Percentiles rank a stretch among this genome's conserved stretches.
phyloP scores from a whole-genome alignment of 495 filamentous ascomycete species.

The Annulohypoxylon stygium region DNA sequence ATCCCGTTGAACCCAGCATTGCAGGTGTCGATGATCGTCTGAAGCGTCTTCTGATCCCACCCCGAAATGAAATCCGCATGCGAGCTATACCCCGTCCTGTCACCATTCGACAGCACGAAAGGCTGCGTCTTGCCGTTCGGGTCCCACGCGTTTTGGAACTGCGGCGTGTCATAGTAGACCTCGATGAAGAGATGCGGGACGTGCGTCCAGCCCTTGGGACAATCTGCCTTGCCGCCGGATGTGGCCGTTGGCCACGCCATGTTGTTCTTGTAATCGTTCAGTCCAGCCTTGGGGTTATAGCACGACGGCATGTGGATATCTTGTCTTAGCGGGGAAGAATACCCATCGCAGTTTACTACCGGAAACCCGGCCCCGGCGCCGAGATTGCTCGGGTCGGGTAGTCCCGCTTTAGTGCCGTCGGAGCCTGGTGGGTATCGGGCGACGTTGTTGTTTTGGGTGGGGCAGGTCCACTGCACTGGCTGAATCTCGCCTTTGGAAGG shows the following conservation, averaged over 20 bases:
- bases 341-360: constrained; percentile 63
- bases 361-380: constrained; percentile 62
- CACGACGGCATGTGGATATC: constrained; percentile 65
- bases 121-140: constrained; percentile 65
- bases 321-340: constrained; percentile 64
- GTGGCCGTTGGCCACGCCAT: constrained; percentile 61
- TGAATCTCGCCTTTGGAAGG: constrained; percentile 55
- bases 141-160: constrained; percentile 67
- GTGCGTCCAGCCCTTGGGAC: constrained; percentile 70
- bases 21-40: constrained; percentile 71
- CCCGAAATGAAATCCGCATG: constrained; percentile 80
- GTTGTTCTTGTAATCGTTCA: constrained; percentile 61
- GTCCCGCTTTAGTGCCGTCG: constrained; percentile 59
- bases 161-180: constrained; percentile 69
- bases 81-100: constrained; percentile 65
- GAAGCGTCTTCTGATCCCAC: constrained; percentile 72
- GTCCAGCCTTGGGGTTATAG: constrained; percentile 69
- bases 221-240: constrained; percentile 65
- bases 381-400: constrained; percentile 61
- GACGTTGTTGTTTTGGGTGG: constrained; percentile 61
- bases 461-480: constrained; percentile 59
- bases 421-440: constrained; percentile 60
- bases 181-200: constrained; percentile 73
- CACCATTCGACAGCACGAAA: constrained; percentile 73
- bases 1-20: constrained; percentile 63